These are phyloP conservation scores for Paecilomyces sp. DNA, from an alignment of 2,329 filamentous ascomycete genomes.

Conservation along the genomic window DNA sequence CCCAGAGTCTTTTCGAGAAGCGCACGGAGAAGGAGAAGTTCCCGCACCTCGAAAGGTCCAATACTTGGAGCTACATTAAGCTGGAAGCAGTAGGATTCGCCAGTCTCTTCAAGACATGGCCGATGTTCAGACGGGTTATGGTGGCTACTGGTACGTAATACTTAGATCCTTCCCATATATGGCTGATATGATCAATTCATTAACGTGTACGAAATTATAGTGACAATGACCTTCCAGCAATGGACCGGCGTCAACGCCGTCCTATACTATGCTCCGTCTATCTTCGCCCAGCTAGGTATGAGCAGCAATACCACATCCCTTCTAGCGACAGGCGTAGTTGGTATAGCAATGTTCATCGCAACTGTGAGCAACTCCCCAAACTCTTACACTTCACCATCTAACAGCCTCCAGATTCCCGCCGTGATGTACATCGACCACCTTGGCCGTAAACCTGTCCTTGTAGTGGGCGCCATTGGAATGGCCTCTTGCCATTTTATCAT, in stretches of 20 bases:
- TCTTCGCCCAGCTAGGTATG: conserved; percentile 18
- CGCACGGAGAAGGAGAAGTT: conserved; percentile 60
- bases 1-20: conserved; percentile 71
- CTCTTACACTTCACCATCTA: background rate
- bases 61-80: conserved; percentile 57
- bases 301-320: conserved; percentile 18
- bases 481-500: conserved; percentile 61
- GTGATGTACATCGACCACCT: conserved; percentile 25
- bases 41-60: conserved; percentile 56
- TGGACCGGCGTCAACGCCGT: conserved; percentile 45
- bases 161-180: background rate
- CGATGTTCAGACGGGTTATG: conserved; percentile 42
- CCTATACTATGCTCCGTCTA: conserved; percentile 29
- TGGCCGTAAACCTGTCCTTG: conserved; percentile 23
- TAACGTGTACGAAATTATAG: conserved; percentile 58
- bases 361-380: conserved; percentile 5
- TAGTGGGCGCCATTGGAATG: conserved; percentile 57
- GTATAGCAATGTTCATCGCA: conserved; percentile 18
- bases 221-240: conserved; percentile 31
- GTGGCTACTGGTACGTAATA: conserved; percentile 36
- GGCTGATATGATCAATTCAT: conserved; percentile 37
- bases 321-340: conserved; percentile 23
- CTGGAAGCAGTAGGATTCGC: conserved; percentile 47
- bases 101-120: conserved; percentile 22
- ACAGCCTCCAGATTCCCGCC: conserved; percentile 17